Evolutionary conservation across 345 rosid species (phyloP), one percentile per base, ranked within the genome.

Genomic region (Eucalyptus victrix): DNA sequence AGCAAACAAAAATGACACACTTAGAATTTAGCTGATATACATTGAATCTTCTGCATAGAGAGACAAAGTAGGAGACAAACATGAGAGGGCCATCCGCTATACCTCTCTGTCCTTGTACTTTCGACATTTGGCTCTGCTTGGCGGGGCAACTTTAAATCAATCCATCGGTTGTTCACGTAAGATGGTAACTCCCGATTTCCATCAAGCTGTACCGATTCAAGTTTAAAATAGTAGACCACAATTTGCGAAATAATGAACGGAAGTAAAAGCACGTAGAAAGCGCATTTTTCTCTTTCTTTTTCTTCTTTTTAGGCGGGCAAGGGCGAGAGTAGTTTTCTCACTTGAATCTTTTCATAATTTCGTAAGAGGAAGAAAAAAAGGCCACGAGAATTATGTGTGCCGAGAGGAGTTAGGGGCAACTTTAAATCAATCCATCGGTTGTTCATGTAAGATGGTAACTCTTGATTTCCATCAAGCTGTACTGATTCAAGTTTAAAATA

Each of bases 401-500:
- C 47, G 47, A 45, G 12, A 45, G 47, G 12, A 45, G 47, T 45
- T 45, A 45, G 47, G 47, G 83, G 45, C 45, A 8, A 10, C 45
- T 37, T 76, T 76, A 44, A 76, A 76, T 76, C 47, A 23, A 26
- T 40, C 47, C 28, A 21, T 76, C 2, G 15, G 3, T 76, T 12
- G 5, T 13, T 76, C 8, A 12, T 3, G 7, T 11, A 76, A 23
- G 12, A 37, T 37, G 8, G 5, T 6, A 5, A 6, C 28, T 19
- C 28, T 0, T 0, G 8, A 1, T 72, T 21, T 76, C 9, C 6
- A 2, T 37, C 2, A 11, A 5, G 4, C 7, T 12, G 5, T 21
- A 7, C 28, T 3, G 12, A 76, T 37, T 76, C 15, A 37, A 37
- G 28, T 76, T 37, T 11, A 10, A 11, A 76, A 37, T 76, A 37